phyloP scores from a whole-genome alignment of 495 filamentous ascomycete species.

The Jackrogersella multiformis region DNA sequence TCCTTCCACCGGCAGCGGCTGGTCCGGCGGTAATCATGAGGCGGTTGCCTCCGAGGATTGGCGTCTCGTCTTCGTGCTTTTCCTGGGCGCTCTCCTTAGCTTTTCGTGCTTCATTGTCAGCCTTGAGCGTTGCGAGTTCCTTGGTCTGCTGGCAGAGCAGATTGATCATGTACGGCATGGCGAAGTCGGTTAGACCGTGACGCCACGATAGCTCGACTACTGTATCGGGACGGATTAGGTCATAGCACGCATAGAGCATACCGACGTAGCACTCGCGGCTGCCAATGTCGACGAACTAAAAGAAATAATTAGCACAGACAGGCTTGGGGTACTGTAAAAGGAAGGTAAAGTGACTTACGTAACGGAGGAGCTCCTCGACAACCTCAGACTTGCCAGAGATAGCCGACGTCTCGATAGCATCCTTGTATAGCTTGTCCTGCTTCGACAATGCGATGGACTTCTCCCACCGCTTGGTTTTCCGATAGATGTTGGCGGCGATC shows the following conservation, averaged over 20 bases:
- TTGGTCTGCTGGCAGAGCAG: constrained; percentile 89
- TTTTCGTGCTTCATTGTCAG: constrained; percentile 98
- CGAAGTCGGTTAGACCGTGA: constrained; percentile 92
- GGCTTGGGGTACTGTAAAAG: constrained; percentile 15
- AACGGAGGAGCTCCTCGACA: constrained; percentile 93
- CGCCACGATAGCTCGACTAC: constrained; percentile 98
- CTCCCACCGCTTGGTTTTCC: constrained; percentile 99
- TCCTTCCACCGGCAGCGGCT: constrained; percentile 52
- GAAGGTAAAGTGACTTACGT: constrained; percentile 71
- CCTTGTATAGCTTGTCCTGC: constrained; percentile 99
- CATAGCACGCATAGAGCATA: constrained; percentile 99
- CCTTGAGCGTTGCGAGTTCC: constrained; percentile 84
- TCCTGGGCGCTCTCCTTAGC: constrained; percentile 83
- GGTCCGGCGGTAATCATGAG: constrained; percentile 98
- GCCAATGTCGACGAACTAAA: constrained; percentile 97
- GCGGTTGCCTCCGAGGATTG: constrained; percentile 90
- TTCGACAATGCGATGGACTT: constrained; percentile 99
- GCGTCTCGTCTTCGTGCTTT: constrained; percentile 89
- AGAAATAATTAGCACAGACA: constrained; percentile 43
- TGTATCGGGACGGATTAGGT: constrained; percentile 89
- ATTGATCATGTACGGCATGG: constrained; percentile 99
- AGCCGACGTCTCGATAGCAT: constrained; percentile 98
- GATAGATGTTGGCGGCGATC: constrained; percentile 97
- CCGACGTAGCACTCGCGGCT: constrained; percentile 99
- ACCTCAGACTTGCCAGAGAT: constrained; percentile 90